Base-by-base conservation (phyloP, 371 early-diverging fungal genomes). In the Rhizopus stolonifer region DNA sequence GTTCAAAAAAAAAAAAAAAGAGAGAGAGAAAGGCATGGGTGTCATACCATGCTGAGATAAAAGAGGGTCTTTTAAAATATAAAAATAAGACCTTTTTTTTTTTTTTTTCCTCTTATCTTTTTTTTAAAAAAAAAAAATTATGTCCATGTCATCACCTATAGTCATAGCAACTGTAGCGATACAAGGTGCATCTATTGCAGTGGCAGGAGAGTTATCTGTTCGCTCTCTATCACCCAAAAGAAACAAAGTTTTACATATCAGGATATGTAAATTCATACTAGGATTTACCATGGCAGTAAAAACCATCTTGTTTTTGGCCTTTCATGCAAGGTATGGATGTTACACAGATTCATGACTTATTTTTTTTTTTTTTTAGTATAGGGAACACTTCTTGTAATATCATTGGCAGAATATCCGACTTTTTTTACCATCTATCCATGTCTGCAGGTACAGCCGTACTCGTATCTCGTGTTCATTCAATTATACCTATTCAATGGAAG, bases 381-480 rank as follows among this genome's bases (percentile, higher is more conserved):
- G 52, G 56, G 18, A 19, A 22, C 14, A 46, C 36, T 11, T 7
- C 53, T 6, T 74, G 75, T 22, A 17, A 46, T 17, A 45, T 52
- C 4, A 50, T 39, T 4, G 61, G 63, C 2, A 56, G 61, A 46
- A 13, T 52, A 1, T 70, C 67, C 1, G 77, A 72, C 52, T 26
- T 68, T 14, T 65, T 70, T 17, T 76, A 62, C 34, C 77, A 76
- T 39, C 1, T 69, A 8, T 54, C 64, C 24, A 69, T 72, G 69
- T 26, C 57, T n/a, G 65, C 67, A n/a, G 77, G 77, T 22, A 58
- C 52, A 0, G 25, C 26, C 10, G 70, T 76, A 10, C 33, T 76
- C 25, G 32, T 68, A 1, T 44, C 52, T 19, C 54, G 77, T 39
- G 66, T 72, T 2, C 60, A 61, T 2, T 56, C 70, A 0, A 58